Percentiles rank a stretch among this genome's conserved stretches.
Conservation (phyloP, 179 eudicot genomes). For the Heliamphora pulchella region DNA sequence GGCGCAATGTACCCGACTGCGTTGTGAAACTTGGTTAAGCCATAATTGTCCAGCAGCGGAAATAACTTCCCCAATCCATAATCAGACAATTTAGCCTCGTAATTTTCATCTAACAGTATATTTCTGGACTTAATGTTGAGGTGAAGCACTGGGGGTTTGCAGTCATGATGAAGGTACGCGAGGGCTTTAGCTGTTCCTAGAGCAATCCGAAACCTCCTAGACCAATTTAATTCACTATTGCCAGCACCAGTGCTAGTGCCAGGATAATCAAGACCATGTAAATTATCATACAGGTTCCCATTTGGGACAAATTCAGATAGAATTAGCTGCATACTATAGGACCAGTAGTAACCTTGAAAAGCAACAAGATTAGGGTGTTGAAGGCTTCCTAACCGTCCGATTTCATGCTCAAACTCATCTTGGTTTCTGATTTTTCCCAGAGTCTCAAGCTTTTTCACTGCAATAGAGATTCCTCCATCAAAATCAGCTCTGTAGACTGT, state of each 20-base stretch:
- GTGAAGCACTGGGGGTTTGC: constrained; percentile 74
- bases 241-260: constrained; percentile 63
- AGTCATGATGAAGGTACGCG: constrained; percentile 89
- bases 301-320: constrained; percentile 67
- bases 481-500: constrained; percentile 75
- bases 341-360: constrained; percentile 93
- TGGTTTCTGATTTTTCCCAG: constrained; percentile 74
- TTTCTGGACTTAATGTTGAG: constrained; percentile 73
- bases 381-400: constrained; percentile 63
- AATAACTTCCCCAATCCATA: constrained; percentile 70
- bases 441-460: constrained; percentile 79
- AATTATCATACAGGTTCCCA: constrained; percentile 67
- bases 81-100: constrained; percentile 66
- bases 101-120: constrained; percentile 66
- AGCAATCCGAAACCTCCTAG: constrained; percentile 70
- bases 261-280: constrained; percentile 60
- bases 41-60: constrained; percentile 60
- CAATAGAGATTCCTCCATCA: constrained; percentile 72
- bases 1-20: constrained; percentile 91
- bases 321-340: constrained; percentile 68
- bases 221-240: constrained; percentile 58
- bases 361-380: constrained; percentile 70
- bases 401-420: constrained; percentile 95
- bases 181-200: constrained; percentile 83
- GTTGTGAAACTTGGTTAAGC: constrained; percentile 59